Evolutionary conservation across 2,329 filamentous ascomycete genomes (phyloP).

Genomic region (Colletotrichum sp.): DNA sequence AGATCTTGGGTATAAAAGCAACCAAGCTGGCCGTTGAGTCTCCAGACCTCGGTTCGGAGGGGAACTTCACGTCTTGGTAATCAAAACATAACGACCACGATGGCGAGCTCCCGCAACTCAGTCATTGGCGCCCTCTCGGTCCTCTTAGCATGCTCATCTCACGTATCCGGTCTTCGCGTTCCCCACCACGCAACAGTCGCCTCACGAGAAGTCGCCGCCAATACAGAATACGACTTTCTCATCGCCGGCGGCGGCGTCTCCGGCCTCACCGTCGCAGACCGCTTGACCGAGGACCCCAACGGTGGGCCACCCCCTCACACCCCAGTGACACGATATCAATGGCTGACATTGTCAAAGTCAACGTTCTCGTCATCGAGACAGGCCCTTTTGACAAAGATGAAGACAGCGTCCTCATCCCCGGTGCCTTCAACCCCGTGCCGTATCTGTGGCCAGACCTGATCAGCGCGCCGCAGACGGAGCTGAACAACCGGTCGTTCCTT

Average conservation of each 20-base stretch:
- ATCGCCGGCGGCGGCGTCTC: constrained; percentile 10
- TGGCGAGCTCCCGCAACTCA: neutral
- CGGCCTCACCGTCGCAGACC: constrained; percentile 6
- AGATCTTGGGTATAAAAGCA: neutral
- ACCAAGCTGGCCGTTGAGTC: neutral
- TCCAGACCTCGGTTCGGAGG: fast-evolving
- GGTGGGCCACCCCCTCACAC: neutral
- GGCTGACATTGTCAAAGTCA: constrained; percentile 18
- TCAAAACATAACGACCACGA: neutral
- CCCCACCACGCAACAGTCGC: neutral
- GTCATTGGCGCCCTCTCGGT: neutral
- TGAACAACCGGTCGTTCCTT: constrained; percentile 28
- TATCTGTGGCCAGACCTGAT: constrained; percentile 33
- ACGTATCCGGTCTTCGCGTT: neutral
- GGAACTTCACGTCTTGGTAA: neutral
- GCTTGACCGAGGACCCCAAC: neutral
- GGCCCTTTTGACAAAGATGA: constrained; percentile 30
- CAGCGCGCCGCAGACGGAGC: constrained; percentile 28
- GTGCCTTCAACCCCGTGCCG: constrained; percentile 29
- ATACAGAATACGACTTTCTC: neutral
- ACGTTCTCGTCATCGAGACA: constrained; percentile 32
- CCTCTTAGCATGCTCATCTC: neutral
- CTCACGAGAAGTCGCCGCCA: neutral
- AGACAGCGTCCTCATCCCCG: constrained; percentile 32
- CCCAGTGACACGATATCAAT: too few species aligned